A percentile compares a stretch with the other conserved stretches of the same genome.
phyloP scores from a whole-genome alignment of 352 stramenopile species.

The Phytophthora quininea region DNA sequence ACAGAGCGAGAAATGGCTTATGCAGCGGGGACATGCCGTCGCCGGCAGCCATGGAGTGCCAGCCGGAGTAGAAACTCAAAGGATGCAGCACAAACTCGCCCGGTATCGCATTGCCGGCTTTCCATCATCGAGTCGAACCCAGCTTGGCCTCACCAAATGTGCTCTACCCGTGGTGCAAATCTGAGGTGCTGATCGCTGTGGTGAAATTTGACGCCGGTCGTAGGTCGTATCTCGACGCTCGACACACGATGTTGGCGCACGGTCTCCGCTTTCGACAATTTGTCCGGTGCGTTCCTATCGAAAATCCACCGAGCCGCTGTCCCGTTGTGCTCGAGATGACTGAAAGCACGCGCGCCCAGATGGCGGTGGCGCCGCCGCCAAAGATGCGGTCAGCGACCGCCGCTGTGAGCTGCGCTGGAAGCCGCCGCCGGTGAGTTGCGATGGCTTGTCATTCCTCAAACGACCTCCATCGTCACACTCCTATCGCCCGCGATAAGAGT shows the following conservation, averaged over 20 bases:
- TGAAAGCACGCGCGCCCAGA: neutral
- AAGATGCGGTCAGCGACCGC: neutral
- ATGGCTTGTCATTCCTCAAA: constrained; percentile 30
- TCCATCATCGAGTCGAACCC: neutral
- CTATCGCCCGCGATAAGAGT: constrained; percentile 30
- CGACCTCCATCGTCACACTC: constrained; percentile 14
- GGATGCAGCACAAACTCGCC: too few species aligned
- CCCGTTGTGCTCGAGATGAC: neutral
- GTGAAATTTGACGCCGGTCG: neutral
- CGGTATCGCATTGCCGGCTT: neutral
- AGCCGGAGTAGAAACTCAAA: too few species aligned
- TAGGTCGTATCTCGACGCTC: neutral
- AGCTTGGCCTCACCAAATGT: neutral
- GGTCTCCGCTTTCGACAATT: neutral
- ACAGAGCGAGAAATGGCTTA: too few species aligned
- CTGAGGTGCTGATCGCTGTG: neutral
- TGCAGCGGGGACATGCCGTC: neutral
- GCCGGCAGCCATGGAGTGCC: too few species aligned
- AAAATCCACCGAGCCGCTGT: neutral
- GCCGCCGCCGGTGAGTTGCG: neutral
- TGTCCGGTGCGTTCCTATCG: neutral
- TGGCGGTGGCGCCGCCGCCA: neutral
- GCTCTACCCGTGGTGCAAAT: neutral
- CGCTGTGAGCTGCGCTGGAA: neutral
- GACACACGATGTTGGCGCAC: neutral